These are phyloP conservation scores for Tetragonia tetragonoides DNA, from an alignment of 148 eudicot genomes.

Conservation along the genomic window DNA sequence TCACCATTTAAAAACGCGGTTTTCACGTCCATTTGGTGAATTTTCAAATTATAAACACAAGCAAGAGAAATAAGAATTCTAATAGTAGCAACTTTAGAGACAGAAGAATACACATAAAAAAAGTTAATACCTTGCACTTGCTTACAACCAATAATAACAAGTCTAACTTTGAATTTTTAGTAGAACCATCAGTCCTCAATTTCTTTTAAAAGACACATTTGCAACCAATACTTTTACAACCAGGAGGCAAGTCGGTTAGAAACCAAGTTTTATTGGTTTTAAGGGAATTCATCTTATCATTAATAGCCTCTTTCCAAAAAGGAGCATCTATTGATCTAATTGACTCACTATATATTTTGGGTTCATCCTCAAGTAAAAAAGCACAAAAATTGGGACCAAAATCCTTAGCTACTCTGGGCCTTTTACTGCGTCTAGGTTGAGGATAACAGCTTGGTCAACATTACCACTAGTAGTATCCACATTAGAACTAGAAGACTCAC, in stretches of 20 bases:
- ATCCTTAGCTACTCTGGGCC: too few species aligned
- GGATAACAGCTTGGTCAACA: too few species aligned
- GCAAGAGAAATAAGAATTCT: too few species aligned
- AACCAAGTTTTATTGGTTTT: constrained; percentile 5
- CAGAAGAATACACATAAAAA: background rate
- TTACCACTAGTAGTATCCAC: too few species aligned
- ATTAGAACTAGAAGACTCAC: too few species aligned
- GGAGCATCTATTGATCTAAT: constrained; percentile 1
- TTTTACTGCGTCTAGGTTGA: too few species aligned
- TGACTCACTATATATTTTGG: background rate
- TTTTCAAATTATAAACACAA: too few species aligned
- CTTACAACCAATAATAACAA: background rate
- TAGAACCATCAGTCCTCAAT: background rate
- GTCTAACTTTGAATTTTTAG: background rate
- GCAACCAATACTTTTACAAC: constrained; percentile 3
- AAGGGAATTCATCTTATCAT: constrained; percentile 8
- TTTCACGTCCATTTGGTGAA: too few species aligned
- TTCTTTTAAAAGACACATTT: constrained; percentile 6
- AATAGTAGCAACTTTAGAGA: too few species aligned
- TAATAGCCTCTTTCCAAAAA: background rate
- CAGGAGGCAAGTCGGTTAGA: constrained; percentile 1
- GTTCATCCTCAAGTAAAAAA: background rate
- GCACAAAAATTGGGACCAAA: background rate
- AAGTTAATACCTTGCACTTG: constrained; percentile 5
- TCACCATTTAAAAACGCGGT: too few species aligned